phyloP scores from a whole-genome alignment of 2,329 filamentous ascomycete species.

The Aspergillus hiratsukae region DNA sequence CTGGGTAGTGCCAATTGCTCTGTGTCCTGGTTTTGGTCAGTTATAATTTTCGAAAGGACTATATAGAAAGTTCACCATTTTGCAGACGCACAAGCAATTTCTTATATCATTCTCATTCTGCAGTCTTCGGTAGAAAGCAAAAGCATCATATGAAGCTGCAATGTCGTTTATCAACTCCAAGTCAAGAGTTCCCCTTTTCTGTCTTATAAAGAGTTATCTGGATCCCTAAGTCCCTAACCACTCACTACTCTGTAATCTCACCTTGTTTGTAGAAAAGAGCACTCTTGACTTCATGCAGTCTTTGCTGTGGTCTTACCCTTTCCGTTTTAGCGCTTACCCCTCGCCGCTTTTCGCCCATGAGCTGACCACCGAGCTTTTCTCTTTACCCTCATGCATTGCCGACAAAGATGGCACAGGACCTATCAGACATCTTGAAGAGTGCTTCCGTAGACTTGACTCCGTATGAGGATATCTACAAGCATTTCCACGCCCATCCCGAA shows the following conservation, averaged over 20 bases:
- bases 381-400: background rate
- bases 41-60: background rate
- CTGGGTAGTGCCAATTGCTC: background rate
- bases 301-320: too few species aligned
- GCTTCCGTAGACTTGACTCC: constrained; percentile 30
- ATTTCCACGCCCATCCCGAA: constrained; percentile 57
- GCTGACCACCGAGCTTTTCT: too few species aligned
- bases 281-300: too few species aligned
- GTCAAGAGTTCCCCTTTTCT: too few species aligned
- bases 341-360: too few species aligned
- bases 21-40: background rate
- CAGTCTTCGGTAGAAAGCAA: background rate
- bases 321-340: too few species aligned
- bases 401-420: constrained; percentile 23
- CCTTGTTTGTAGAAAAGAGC: too few species aligned
- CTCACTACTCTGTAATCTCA: too few species aligned
- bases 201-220: too few species aligned
- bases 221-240: too few species aligned
- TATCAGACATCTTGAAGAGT: constrained; percentile 18
- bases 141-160: too few species aligned
- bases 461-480: constrained; percentile 55
- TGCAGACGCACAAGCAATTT: background rate
- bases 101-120: background rate
- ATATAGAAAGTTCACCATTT: background rate
- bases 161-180: too few species aligned